These are phyloP conservation scores for Seminavis robusta DNA, from an alignment of 108 stramenopile genomes.

Conservation along the genomic window DNA sequence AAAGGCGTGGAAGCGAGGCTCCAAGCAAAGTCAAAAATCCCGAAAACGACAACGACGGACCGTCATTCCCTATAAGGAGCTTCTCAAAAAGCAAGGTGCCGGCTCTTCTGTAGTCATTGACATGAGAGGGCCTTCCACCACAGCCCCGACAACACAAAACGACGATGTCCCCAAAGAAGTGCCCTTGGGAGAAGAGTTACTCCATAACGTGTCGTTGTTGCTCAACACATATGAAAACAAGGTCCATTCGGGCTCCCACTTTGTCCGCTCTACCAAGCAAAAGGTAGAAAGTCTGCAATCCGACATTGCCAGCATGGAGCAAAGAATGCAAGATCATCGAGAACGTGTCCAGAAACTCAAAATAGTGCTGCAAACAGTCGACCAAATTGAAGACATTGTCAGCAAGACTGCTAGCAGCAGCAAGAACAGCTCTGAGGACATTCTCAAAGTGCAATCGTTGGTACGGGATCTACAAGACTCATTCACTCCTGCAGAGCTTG, in stretches of 20 bases:
- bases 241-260: slow-evolving; percentile 58
- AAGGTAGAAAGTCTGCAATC: slow-evolving; percentile 52
- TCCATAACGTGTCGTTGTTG: slow-evolving; percentile 79
- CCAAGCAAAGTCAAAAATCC: slow-evolving; percentile 22
- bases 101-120: slow-evolving; percentile 61
- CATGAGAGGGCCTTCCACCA: slow-evolving; percentile 61
- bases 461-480: not conserved
- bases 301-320: slow-evolving; percentile 41
- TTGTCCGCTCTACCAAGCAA: slow-evolving; percentile 38
- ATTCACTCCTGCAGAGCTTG: slow-evolving; percentile 49
- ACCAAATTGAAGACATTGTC: slow-evolving; percentile 39
- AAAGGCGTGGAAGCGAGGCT: slow-evolving; percentile 34
- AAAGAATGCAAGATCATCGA: slow-evolving; percentile 20
- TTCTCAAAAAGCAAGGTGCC: slow-evolving; percentile 28
- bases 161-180: slow-evolving; percentile 2
- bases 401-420: not conserved
- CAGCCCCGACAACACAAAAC: not conserved
- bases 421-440: not conserved
- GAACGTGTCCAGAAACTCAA: slow-evolving; percentile 47
- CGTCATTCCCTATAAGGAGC: slow-evolving; percentile 61
- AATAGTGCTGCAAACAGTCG: slow-evolving; percentile 35
- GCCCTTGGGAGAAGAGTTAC: slow-evolving; percentile 75
- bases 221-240: slow-evolving; percentile 75
- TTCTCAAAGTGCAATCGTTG: not conserved
- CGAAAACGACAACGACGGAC: slow-evolving; percentile 18